phyloP scores from a whole-genome alignment of 352 stramenopile species.

The Phytopythium cucurbitacearum region DNA sequence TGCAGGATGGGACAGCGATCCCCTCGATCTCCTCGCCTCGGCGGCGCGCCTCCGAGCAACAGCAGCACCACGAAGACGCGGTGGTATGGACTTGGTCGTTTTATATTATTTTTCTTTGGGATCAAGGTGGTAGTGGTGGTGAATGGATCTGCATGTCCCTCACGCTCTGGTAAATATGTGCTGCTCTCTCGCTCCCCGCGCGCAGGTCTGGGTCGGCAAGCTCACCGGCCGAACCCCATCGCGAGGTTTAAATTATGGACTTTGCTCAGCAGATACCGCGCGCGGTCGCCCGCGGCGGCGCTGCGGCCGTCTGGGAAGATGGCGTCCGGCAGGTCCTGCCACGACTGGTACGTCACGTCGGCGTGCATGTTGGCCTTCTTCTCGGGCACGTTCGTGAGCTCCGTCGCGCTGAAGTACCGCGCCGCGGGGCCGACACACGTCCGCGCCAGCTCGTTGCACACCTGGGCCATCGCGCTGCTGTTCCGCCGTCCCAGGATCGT shows the following conservation, averaged over 20 bases:
- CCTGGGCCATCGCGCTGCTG: too few relatives aligned
- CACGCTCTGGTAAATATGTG: neutral
- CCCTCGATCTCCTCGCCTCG: too few relatives aligned
- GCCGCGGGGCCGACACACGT: constrained; percentile 53
- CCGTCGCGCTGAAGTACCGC: constrained; percentile 78
- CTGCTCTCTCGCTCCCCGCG: neutral
- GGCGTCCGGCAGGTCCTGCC: constrained; percentile 60
- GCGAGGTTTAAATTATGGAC: constrained; percentile 65
- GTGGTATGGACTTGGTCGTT: too few relatives aligned
- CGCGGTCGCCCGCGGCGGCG: constrained; percentile 66
- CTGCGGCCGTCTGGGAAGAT: constrained; percentile 57
- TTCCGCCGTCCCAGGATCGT: neutral
- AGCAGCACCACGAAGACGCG: too few relatives aligned
- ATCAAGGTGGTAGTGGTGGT: too few relatives aligned
- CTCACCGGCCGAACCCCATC: constrained; percentile 39
- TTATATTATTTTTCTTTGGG: too few relatives aligned
- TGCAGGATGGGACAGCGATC: too few relatives aligned
- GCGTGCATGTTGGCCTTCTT: constrained; percentile 57
- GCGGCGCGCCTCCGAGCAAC: too few relatives aligned
- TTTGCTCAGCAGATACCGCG: constrained; percentile 73
- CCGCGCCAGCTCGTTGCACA: constrained; percentile 22
- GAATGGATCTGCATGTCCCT: neutral
- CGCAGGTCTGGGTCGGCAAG: constrained; percentile 11
- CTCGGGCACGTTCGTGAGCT: constrained; percentile 51
- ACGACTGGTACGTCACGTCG: constrained; percentile 54